Base-by-base conservation (phyloP, 2,329 filamentous ascomycete genomes). In the Aspergillus carbonarius region DNA sequence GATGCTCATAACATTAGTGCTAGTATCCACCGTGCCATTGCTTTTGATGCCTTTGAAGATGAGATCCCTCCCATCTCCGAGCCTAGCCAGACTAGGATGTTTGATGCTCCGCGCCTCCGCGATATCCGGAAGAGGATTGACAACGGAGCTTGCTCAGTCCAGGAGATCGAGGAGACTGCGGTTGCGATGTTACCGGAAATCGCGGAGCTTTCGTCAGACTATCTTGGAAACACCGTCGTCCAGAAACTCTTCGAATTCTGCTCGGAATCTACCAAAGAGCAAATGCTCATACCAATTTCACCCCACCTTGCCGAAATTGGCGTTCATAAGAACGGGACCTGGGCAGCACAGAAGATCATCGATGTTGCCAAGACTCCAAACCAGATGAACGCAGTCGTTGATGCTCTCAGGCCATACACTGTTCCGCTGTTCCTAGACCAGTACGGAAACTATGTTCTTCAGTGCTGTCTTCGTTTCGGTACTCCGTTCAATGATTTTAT, bases 291-390 rank as follows among this genome's bases (percentile, higher is more conserved):
- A 13, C 87, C 93, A 71, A 96, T 99, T 68, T 87, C 90, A 2
- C 93, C 93, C 58, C 93, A 97, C 72, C 85, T 98, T 73, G 92
- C 93, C 25, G 93, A 98, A 77, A 97, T 98, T 76, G 95, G 95
- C 68, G 88, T 97, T 7, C 95, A 99, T 83, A 99, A 99, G 85
- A 99, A 99, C 70, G 95, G 95, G 62, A 99, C 95, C 1, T 99
- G 95, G 95, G 95, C 95, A 55, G 95, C 95, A 1, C 95, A 99
- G 78, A 99, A 98, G 83, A 98, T 99, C 70, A 98, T 99, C 66
- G 93, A 98, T 70, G 92, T 96, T 6, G 93, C 92, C 74, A 92
- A 95, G 77, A 92, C 90, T 0, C 87, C 89, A 5, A 80, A 82
- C 40, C 93, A 98, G 77, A 93, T 95, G 88, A 79, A 82, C 48